Evolutionary conservation across 805 yeast species (phyloP).

Genomic region (Clavispora carvajalis): DNA sequence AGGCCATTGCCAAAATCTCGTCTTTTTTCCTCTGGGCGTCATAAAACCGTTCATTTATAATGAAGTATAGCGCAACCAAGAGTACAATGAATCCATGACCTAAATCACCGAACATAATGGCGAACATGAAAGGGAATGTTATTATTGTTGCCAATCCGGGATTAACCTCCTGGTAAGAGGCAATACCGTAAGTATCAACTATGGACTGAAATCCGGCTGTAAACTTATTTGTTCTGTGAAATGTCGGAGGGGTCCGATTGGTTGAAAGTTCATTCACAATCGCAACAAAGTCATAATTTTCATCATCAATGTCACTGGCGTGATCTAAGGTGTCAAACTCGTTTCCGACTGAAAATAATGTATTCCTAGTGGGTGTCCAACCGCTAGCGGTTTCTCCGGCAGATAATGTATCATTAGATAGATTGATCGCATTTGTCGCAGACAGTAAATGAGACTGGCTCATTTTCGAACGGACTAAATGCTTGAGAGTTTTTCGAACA

Average conservation of each 20-base stretch:
- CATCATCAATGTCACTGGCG: slow-evolving; percentile 26
- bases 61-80: slow-evolving; percentile 50
- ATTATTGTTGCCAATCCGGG: slow-evolving; percentile 72
- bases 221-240: slow-evolving; percentile 63
- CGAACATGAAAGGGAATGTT: slow-evolving; percentile 79
- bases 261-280: slow-evolving; percentile 59
- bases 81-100: slow-evolving; percentile 70
- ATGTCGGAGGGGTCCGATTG: slow-evolving; percentile 66
- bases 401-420: slow-evolving; percentile 16
- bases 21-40: slow-evolving; percentile 54
- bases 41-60: slow-evolving; percentile 49
- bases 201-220: slow-evolving; percentile 66
- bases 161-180: slow-evolving; percentile 69
- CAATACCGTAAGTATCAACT: slow-evolving; percentile 74
- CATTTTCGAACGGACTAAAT: slow-evolving; percentile 35
- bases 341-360: slow-evolving; percentile 8
- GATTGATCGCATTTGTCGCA: slow-evolving; percentile 8
- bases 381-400: not conserved
- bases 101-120: slow-evolving; percentile 78
- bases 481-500: slow-evolving; percentile 36
- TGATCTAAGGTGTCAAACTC: slow-evolving; percentile 1
- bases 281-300: slow-evolving; percentile 18
- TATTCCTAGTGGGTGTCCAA: slow-evolving; percentile 4
- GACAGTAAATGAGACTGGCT: slow-evolving; percentile 2
- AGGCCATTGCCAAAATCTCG: slow-evolving; percentile 77